These are phyloP conservation scores for Thelonectria blattea DNA, from an alignment of 2,329 filamentous ascomycete genomes.

Conservation along the genomic window DNA sequence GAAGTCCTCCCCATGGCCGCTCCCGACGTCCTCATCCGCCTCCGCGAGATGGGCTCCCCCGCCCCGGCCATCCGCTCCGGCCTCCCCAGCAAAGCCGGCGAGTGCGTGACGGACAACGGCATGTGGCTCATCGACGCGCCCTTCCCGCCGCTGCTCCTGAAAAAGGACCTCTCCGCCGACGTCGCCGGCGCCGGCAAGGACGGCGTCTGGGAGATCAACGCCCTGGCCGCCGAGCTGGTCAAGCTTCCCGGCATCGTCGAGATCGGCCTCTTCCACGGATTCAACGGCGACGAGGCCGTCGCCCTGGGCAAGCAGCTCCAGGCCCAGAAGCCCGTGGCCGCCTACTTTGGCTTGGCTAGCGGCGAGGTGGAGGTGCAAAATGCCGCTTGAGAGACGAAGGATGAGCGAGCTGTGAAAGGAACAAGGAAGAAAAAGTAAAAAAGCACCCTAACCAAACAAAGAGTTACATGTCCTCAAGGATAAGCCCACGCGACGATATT, in stretches of 20 bases:
- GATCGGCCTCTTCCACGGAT: slow-evolving; percentile 86
- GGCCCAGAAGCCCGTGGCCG: slow-evolving; percentile 89
- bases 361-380: slow-evolving; percentile 60
- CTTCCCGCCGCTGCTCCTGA: slow-evolving; percentile 75
- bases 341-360: slow-evolving; percentile 92
- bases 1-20: slow-evolving; percentile 90
- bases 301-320: slow-evolving; percentile 62
- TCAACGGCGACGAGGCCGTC: slow-evolving; percentile 73
- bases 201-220: slow-evolving; percentile 81
- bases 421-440: neutral
- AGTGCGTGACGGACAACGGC: slow-evolving; percentile 66
- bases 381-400: slow-evolving; percentile 23
- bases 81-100: slow-evolving; percentile 78
- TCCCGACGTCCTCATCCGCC: slow-evolving; percentile 74
- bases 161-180: slow-evolving; percentile 54
- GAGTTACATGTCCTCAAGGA: neutral
- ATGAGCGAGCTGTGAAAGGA: neutral
- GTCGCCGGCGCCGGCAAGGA: slow-evolving; percentile 57
- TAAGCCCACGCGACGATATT: neutral
- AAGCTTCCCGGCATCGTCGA: slow-evolving; percentile 86
- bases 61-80: slow-evolving; percentile 75
- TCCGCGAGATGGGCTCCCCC: slow-evolving; percentile 74
- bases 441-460: neutral
- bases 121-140: slow-evolving; percentile 91
- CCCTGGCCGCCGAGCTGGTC: slow-evolving; percentile 76